Conservation (phyloP, 2,329 filamentous ascomycete species). For the Penicillium psychrosexuale region DNA sequence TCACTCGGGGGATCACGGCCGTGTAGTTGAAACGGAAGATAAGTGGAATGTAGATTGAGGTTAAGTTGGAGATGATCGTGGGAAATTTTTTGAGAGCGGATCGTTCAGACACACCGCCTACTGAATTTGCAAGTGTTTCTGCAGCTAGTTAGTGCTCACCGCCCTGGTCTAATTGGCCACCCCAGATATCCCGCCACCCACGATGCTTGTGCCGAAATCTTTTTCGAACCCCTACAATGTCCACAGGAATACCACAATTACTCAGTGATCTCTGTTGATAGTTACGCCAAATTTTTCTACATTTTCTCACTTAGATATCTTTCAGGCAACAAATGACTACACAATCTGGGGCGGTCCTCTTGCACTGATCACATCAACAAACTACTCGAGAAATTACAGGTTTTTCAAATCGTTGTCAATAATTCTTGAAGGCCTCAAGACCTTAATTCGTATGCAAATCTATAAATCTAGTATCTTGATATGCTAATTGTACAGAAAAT, state of each 20-base stretch:
- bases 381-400: neutral
- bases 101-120: neutral
- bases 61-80: neutral
- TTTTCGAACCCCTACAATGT: too few species aligned
- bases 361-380: neutral
- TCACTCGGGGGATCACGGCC: slow-evolving; percentile 42
- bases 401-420: neutral
- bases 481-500: neutral
- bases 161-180: neutral
- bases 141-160: neutral
- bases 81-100: slow-evolving; percentile 4
- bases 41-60: slow-evolving; percentile 1
- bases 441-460: neutral
- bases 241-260: neutral
- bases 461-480: neutral
- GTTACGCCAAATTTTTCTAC: neutral
- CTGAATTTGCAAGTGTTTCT: neutral
- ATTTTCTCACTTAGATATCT: neutral
- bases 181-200: neutral
- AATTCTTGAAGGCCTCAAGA: neutral
- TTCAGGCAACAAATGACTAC: too few species aligned
- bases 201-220: neutral
- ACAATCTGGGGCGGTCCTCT: neutral
- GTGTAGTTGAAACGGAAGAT: slow-evolving; percentile 6
- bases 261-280: neutral